Evolutionary conservation across 306 rosid species (phyloP), one percentile per base, ranked within the genome.

Genomic region (Trifolium pratense): DNA sequence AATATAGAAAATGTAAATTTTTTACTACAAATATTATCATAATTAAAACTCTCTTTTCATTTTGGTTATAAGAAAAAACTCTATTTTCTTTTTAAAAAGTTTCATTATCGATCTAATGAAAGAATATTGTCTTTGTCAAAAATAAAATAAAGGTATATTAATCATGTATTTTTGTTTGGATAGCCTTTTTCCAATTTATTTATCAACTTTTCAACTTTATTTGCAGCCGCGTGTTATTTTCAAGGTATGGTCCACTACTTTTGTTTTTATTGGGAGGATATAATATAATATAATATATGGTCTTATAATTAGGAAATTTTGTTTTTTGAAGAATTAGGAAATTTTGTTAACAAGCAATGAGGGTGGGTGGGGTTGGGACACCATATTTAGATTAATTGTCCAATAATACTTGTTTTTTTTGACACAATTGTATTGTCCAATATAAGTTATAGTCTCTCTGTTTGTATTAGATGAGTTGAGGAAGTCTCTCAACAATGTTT

Each of bases 121-220:
- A 55, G 31, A 55, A 55, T 17, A 9, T 21, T 20, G 61, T 20
- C 61, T 55, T 11, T 21, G n/a, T 56, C 61, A 56, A 56, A 56
- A 56, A 10, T 21, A 57, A 25, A 26, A 25, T 26, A 25, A 58
- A 58, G n/a, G n/a, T 23, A 2, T 23, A 2, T 7, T 3, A 9
- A 4, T 52, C 5, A 2, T n/a, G 4, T 9, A 49, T 13, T 58
- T 25, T 58, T 26, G 11, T 6, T 58, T 26, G 62, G 64, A 58
- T 58, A 58, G 37, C 16, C 64, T 58, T 26, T 26, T n/a, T 58
- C 31, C 39, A 58, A 58, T 7, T 58, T 13, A 14, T 58, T 58
- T 58, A 58, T 26, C 17, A 58, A 58, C 40, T 58, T 58, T 58
- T 26, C 11, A 58, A 58, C 65, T 58, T 58, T 58, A 58, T 26